These are phyloP conservation scores for Yamadazyma tumulicola DNA, from an alignment of 805 yeast species.

Conservation along the genomic window DNA sequence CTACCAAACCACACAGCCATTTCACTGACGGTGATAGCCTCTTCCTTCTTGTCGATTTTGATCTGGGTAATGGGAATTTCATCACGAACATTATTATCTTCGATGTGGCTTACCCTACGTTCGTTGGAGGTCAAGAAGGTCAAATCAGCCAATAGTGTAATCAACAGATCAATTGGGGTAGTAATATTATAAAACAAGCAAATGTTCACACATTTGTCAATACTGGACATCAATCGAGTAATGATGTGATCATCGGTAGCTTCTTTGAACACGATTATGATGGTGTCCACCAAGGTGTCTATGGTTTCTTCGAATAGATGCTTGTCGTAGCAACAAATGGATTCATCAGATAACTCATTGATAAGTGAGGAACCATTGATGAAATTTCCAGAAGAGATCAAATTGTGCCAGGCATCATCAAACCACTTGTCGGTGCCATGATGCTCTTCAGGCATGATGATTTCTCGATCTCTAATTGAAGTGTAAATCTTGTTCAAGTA, in stretches of 20 bases:
- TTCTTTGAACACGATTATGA: slow-evolving; percentile 75
- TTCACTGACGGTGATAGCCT: slow-evolving; percentile 72
- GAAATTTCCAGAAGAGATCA: slow-evolving; percentile 44
- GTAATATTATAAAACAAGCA: slow-evolving; percentile 61
- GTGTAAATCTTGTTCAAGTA: slow-evolving; percentile 76
- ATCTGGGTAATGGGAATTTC: slow-evolving; percentile 45
- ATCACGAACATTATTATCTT: slow-evolving; percentile 33
- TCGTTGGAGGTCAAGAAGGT: slow-evolving; percentile 53
- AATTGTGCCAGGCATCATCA: slow-evolving; percentile 78
- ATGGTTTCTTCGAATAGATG: slow-evolving; percentile 65
- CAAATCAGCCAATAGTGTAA: slow-evolving; percentile 63
- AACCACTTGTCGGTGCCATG: slow-evolving; percentile 91
- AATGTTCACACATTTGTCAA: slow-evolving; percentile 79
- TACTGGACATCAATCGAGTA: slow-evolving; percentile 79
- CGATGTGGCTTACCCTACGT: slow-evolving; percentile 18
- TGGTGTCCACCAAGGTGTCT: slow-evolving; percentile 62
- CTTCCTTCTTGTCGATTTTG: slow-evolving; percentile 50
- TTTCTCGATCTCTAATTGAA: slow-evolving; percentile 81
- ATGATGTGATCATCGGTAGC: slow-evolving; percentile 90
- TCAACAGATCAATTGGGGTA: slow-evolving; percentile 59
- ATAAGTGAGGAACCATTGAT: slow-evolving; percentile 5
- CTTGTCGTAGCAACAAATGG: slow-evolving; percentile 59
- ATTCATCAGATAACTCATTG: slow-evolving; percentile 14
- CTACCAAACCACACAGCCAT: slow-evolving; percentile 80
- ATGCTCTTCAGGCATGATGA: slow-evolving; percentile 97